Evolutionary conservation across 139 green algal genomes (phyloP), one percentile per base, ranked within the genome.

Genomic region (Chlorella sp.): DNA sequence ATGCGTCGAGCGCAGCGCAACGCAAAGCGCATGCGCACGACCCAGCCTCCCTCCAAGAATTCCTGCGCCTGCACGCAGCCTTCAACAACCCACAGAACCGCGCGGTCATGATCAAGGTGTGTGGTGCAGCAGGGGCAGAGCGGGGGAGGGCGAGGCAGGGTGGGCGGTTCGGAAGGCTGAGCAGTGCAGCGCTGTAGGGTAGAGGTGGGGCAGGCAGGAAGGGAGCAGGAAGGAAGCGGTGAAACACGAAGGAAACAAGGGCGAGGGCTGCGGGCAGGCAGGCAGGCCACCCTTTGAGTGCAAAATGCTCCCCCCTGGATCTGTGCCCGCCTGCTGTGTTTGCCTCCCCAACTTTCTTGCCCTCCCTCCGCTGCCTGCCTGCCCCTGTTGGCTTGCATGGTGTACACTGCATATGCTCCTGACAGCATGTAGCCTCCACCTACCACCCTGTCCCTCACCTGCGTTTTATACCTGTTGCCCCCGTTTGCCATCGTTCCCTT

Each of bases 21-120:
- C n/a, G 48, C 48, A 80, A 39, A 4, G 28, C n/a, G 73, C 28
- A n/a, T 24, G n/a, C 73, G 73, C 84, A 88, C 39, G 83, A 88
- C 26, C 40, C 68, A 0, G 37, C 37, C 0, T 21, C 84, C 39
- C 68, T 88, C 39, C 68, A 81, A 30, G 84, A 88, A 39, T 88
- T 88, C 32, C 26, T 88, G 68, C 66, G 84, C 39, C 30, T 80
- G 84, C 68, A 88, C 15, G 39, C 84, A 15, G 64, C 64, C 14
- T 88, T 88, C 84, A 88, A 88, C 39, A n/a, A 42, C 37, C 66
- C 83, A 3, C 34, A 36, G 28, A 34, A 30, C 12, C 30, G 40
- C 5, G 28, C 66, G 9, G 7, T 14, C 0, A 80, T 22, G 0
- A n/a, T 80, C 39, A 80, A 80, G 84, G 84, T 81, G 83, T 19